Evolutionary conservation across 1,284 basidiomycete genomes (phyloP).

Genomic region (Ganoderma lingzhi): DNA sequence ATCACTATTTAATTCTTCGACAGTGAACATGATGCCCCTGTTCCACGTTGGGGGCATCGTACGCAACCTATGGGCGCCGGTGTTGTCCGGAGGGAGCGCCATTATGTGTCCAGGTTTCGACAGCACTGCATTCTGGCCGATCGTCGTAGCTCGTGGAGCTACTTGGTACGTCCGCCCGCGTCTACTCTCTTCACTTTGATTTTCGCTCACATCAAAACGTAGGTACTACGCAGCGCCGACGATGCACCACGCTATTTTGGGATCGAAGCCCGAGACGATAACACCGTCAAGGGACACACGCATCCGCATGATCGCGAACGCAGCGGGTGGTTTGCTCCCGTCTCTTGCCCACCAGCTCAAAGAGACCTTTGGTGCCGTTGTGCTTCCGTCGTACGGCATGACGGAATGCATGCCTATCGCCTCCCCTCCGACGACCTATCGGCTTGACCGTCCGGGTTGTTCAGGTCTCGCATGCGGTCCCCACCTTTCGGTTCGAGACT

Average conservation of each 20-base stretch:
- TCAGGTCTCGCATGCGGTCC: slow-evolving; percentile 58
- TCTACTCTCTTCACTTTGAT: background rate
- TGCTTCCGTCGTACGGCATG: slow-evolving; percentile 58
- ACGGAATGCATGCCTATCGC: slow-evolving; percentile 61
- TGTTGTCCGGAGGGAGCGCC: slow-evolving; percentile 63
- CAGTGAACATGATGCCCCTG: slow-evolving; percentile 73
- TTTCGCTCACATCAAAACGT: slow-evolving; percentile 7
- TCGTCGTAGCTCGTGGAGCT: slow-evolving; percentile 53
- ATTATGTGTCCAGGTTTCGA: slow-evolving; percentile 69
- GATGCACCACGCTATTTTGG: slow-evolving; percentile 54
- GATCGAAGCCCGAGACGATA: slow-evolving; percentile 46
- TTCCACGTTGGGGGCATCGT: slow-evolving; percentile 76
- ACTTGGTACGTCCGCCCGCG: slow-evolving; percentile 53
- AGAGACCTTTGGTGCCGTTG: slow-evolving; percentile 47
- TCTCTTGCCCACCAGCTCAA: slow-evolving; percentile 51
- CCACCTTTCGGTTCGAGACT: slow-evolving; percentile 54
- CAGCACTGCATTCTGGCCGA: slow-evolving; percentile 66
- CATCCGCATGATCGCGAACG: slow-evolving; percentile 57
- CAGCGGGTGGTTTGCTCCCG: slow-evolving; percentile 54
- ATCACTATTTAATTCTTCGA: background rate
- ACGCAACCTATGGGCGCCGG: slow-evolving; percentile 67
- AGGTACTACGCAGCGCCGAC: slow-evolving; percentile 59
- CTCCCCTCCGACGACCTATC: slow-evolving; percentile 51
- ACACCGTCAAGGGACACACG: slow-evolving; percentile 44
- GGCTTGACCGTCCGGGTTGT: slow-evolving; percentile 54